Evolutionary conservation across 768 basidiomycete genomes (phyloP).

Genomic region (Podaxis sp.): DNA sequence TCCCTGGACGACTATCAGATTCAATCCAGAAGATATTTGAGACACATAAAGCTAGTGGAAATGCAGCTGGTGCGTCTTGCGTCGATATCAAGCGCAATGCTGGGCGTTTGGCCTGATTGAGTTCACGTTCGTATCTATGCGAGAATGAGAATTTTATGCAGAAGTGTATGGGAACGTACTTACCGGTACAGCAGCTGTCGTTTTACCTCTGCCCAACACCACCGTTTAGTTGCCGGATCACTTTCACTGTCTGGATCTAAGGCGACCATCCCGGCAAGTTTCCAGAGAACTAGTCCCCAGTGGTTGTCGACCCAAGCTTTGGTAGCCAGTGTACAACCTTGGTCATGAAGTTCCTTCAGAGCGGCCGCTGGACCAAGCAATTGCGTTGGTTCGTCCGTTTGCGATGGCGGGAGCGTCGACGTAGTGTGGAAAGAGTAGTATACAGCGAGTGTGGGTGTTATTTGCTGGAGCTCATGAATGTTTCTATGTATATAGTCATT

Average conservation of each 20-base stretch:
- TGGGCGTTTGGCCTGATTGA: conserved; percentile 76
- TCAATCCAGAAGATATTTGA: conserved; percentile 62
- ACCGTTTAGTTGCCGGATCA: conserved; percentile 50
- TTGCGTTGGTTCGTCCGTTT: conserved; percentile 20
- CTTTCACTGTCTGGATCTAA: conserved; percentile 65
- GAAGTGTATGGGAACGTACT: conserved; percentile 17
- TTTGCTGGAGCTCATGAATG: conserved; percentile 47
- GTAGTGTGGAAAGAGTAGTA: conserved; percentile 61
- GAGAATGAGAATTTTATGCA: neutral
- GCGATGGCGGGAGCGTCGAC: conserved; percentile 25
- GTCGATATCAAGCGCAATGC: conserved; percentile 79
- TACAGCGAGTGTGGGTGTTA: conserved; percentile 53
- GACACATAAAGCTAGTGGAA: conserved; percentile 85
- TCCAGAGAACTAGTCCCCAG: conserved; percentile 92
- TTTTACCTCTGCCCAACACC: conserved; percentile 84
- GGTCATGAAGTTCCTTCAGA: conserved; percentile 49
- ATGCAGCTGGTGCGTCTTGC: conserved; percentile 75
- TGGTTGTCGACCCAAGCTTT: conserved; percentile 90
- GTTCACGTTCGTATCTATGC: conserved; percentile 86
- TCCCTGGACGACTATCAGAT: conserved; percentile 34
- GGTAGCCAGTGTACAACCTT: conserved; percentile 69
- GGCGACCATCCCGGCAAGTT: conserved; percentile 81
- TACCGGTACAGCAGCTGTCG: conserved; percentile 87
- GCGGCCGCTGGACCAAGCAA: conserved; percentile 55
- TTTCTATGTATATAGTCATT: conserved; percentile 36